Evolutionary conservation across 2,329 filamentous ascomycete species (phyloP).

Genomic region (Lachnellula willkommii): DNA sequence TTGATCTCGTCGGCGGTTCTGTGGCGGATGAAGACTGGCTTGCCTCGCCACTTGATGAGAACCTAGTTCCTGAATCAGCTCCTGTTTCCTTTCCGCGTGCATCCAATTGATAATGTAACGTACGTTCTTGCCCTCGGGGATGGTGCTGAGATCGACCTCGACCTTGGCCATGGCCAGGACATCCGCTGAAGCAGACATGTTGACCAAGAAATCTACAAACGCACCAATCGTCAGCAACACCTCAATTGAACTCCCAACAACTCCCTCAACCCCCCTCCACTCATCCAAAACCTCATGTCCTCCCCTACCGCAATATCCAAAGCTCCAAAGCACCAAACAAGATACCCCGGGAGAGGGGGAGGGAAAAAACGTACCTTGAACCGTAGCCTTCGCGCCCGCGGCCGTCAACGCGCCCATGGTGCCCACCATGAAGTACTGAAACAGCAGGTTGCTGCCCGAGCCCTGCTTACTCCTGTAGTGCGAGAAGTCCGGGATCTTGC

Average conservation of each 20-base stretch:
- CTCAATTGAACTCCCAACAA: conserved; percentile 16
- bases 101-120: conserved; percentile 34
- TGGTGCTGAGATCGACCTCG: conserved; percentile 85
- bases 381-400: conserved; percentile 93
- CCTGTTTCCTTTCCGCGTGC: background rate
- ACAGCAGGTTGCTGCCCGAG: conserved; percentile 73
- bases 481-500: conserved; percentile 81
- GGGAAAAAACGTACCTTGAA: conserved; percentile 70
- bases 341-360: background rate
- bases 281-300: background rate
- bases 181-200: conserved; percentile 99
- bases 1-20: conserved; percentile 89
- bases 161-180: conserved; percentile 99
- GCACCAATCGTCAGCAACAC: conserved; percentile 17
- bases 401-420: conserved; percentile 88
- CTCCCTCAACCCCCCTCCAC: background rate
- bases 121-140: conserved; percentile 99
- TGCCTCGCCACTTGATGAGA: conserved; percentile 99
- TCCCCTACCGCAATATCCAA: background rate
- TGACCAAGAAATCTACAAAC: conserved; percentile 87
- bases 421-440: conserved; percentile 98
- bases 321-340: background rate
- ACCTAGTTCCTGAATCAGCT: conserved; percentile 49
- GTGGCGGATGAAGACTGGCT: conserved; percentile 99
- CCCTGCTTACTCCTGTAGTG: conserved; percentile 72